Conservation (phyloP, 352 stramenopile species). For the Globisporangium okanoganense region DNA sequence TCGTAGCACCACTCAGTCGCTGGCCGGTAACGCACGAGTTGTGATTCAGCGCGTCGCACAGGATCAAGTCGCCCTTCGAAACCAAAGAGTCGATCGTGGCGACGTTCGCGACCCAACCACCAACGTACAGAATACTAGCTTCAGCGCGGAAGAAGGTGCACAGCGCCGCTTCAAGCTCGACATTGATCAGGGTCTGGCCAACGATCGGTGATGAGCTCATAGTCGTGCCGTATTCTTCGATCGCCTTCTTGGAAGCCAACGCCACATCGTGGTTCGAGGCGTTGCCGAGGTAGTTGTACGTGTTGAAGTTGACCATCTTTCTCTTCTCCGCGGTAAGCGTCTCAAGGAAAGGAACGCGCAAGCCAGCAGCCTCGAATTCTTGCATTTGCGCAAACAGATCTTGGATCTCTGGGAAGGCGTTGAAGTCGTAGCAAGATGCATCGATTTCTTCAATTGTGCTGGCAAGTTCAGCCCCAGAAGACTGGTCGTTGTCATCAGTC, state of each 20-base stretch:
- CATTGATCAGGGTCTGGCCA: conserved; percentile 65
- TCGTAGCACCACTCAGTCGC: conserved; percentile 70
- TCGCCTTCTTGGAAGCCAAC: conserved; percentile 49
- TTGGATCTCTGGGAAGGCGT: conserved; percentile 61
- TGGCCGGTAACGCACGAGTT: conserved; percentile 77
- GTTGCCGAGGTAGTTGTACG: conserved; percentile 84
- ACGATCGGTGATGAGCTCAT: conserved; percentile 84
- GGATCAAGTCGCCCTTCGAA: conserved; percentile 66
- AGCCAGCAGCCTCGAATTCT: conserved; percentile 64
- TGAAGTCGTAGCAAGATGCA: conserved; percentile 62
- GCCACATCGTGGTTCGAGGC: conserved; percentile 51
- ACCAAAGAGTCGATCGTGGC: conserved; percentile 74
- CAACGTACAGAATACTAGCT: conserved; percentile 58
- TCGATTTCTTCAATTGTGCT: conserved; percentile 59
- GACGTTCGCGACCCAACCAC: conserved; percentile 76
- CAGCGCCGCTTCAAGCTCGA: conserved; percentile 61
- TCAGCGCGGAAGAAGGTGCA: conserved; percentile 62
- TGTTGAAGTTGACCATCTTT: conserved; percentile 83
- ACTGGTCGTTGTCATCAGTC: conserved; percentile 6
- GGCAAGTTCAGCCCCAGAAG: conserved; percentile 21
- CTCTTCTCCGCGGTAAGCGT: conserved; percentile 65
- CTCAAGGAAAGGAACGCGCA: conserved; percentile 68
- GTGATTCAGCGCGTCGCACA: conserved; percentile 79
- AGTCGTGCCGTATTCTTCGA: conserved; percentile 69
- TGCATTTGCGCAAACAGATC: conserved; percentile 64